Evolutionary conservation across 495 filamentous ascomycete species (phyloP).

Genomic region (Chaetomium cochliodes): DNA sequence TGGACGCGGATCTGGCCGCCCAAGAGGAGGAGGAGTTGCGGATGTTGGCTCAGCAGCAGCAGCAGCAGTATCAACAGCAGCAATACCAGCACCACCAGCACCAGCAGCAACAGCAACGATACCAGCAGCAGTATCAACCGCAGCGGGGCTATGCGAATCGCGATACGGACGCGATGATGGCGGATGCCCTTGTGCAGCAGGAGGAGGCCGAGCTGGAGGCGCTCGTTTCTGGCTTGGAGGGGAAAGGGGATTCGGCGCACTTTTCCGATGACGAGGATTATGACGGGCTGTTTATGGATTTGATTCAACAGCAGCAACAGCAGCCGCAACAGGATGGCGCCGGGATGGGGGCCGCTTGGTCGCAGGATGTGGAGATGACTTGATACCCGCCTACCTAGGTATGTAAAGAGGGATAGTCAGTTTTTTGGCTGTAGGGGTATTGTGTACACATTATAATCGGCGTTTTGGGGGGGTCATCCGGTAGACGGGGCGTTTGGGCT

Average conservation of each 20-base stretch:
- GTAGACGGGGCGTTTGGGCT: constrained; percentile 1
- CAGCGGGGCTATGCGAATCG: background rate
- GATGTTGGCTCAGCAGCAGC: constrained; percentile 39
- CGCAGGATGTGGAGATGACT: constrained; percentile 38
- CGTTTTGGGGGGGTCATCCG: background rate
- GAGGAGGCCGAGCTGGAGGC: constrained; percentile 61
- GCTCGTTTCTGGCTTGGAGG: constrained; percentile 42
- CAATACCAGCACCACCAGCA: constrained; percentile 34
- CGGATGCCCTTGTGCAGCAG: constrained; percentile 48
- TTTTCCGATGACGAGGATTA: constrained; percentile 61
- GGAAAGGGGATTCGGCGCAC: constrained; percentile 15
- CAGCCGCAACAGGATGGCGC: background rate
- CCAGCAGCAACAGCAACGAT: constrained; percentile 36
- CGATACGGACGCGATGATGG: constrained; percentile 45
- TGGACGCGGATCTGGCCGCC: constrained; percentile 37
- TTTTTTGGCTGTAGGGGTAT: background rate
- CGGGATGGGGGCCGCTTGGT: background rate
- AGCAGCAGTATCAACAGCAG: constrained; percentile 7
- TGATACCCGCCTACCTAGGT: constrained; percentile 11
- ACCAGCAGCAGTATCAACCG: constrained; percentile 9
- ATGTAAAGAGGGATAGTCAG: background rate
- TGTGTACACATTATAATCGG: constrained; percentile 5
- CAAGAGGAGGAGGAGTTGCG: constrained; percentile 44
- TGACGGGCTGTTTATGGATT: constrained; percentile 58
- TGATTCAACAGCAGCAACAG: constrained; percentile 18